Percentiles rank a stretch among this genome's conserved stretches.
Evolutionary conservation across 805 yeast genomes (phyloP).

Genomic region (Candida tammaniensis): DNA sequence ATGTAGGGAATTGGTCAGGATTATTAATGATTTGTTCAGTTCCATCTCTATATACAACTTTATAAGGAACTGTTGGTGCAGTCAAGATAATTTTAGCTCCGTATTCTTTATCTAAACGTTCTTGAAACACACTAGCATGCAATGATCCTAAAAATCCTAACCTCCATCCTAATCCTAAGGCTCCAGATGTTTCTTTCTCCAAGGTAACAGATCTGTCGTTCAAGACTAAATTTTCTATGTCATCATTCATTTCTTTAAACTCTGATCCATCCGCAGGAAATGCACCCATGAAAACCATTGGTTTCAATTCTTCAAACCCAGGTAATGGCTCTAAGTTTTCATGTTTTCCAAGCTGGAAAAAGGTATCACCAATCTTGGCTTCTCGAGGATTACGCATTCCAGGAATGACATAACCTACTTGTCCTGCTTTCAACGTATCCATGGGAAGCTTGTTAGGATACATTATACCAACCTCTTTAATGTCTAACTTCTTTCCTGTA

Average conservation of each 20-base stretch:
- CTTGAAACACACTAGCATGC: slow-evolving; percentile 93
- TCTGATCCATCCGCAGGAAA: slow-evolving; percentile 95
- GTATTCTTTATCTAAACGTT: slow-evolving; percentile 87
- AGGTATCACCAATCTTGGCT: slow-evolving; percentile 90
- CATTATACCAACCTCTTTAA: slow-evolving; percentile 93
- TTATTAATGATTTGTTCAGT: slow-evolving; percentile 67
- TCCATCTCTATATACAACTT: slow-evolving; percentile 67
- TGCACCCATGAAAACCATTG: slow-evolving; percentile 98
- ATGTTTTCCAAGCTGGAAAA: slow-evolving; percentile 58
- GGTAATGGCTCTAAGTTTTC: slow-evolving; percentile 71
- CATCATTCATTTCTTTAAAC: slow-evolving; percentile 84
- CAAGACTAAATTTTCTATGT: slow-evolving; percentile 80
- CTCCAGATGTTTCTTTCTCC: slow-evolving; percentile 88
- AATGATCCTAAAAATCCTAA: slow-evolving; percentile 90
- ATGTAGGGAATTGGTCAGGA: slow-evolving; percentile 85
- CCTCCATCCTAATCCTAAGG: slow-evolving; percentile 97
- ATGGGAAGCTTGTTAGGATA: slow-evolving; percentile 80
- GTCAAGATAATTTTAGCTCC: slow-evolving; percentile 91
- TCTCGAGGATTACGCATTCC: slow-evolving; percentile 88
- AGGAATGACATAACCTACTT: slow-evolving; percentile 91
- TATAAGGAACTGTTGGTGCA: slow-evolving; percentile 94
- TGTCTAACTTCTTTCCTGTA: slow-evolving; percentile 73
- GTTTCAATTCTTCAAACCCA: slow-evolving; percentile 95
- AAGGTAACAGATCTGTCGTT: slow-evolving; percentile 91
- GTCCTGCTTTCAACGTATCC: slow-evolving; percentile 74